Evolutionary conservation across 2,329 filamentous ascomycete genomes (phyloP).

Genomic region (Coleophoma cylindrospora): DNA sequence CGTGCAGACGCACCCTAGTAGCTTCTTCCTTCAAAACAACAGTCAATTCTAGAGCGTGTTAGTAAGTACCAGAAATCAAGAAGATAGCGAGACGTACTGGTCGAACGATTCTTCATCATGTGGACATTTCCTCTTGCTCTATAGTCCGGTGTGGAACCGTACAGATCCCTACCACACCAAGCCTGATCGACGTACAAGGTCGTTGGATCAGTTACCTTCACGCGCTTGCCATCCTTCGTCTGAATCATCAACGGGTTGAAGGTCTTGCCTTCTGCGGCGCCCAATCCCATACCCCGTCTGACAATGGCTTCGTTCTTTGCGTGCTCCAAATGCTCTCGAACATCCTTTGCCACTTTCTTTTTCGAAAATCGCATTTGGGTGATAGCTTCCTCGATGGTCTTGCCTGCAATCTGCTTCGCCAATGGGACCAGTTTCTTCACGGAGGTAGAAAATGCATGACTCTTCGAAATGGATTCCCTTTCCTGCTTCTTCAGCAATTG

Average conservation of each 20-base stretch:
- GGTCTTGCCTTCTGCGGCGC: conserved; percentile 24
- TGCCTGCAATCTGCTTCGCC: conserved; percentile 84
- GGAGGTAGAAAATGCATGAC: conserved; percentile 73
- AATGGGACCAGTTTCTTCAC: conserved; percentile 88
- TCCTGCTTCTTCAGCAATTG: conserved; percentile 64
- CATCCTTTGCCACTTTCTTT: conserved; percentile 84
- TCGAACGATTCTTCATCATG: conserved; percentile 64
- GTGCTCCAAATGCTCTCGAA: conserved; percentile 72
- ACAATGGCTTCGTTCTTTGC: conserved; percentile 79
- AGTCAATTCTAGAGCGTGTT: conserved; percentile 55
- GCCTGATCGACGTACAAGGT: conserved; percentile 86
- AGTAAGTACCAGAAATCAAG: neutral
- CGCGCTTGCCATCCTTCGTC: conserved; percentile 69
- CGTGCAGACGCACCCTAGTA: conserved; percentile 74
- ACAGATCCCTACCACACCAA: conserved; percentile 79
- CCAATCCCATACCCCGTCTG: conserved; percentile 77
- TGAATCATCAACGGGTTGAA: conserved; percentile 52
- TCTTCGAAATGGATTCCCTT: conserved; percentile 52
- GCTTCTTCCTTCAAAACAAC: conserved; percentile 90
- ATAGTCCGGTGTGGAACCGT: conserved; percentile 54
- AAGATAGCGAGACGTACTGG: conserved; percentile 52
- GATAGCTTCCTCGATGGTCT: conserved; percentile 90
- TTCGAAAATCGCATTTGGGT: conserved; percentile 92
- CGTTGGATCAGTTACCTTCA: conserved; percentile 69
- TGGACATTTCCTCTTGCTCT: conserved; percentile 72